phyloP scores from a whole-genome alignment of 139 green algal species.

The Yamagishiella unicocca region DNA sequence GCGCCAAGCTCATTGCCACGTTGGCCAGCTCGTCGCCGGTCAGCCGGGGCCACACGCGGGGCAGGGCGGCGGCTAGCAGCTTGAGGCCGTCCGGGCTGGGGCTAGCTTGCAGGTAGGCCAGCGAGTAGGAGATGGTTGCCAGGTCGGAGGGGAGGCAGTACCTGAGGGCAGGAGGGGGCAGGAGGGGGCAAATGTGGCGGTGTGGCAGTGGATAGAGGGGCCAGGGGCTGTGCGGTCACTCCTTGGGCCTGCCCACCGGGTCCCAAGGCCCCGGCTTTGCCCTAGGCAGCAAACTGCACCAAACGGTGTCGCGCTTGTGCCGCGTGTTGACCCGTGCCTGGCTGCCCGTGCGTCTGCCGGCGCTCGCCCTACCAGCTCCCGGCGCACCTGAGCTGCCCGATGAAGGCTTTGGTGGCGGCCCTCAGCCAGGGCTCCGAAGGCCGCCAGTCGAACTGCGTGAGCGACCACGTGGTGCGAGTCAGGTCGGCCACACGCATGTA shows the following conservation, averaged over 20 bases:
- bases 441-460: conserved; percentile 44
- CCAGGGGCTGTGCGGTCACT: too few relatives aligned
- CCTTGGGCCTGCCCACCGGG: too few relatives aligned
- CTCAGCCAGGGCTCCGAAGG: conserved; percentile 20
- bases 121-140: conserved; percentile 45
- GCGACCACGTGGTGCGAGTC: conserved; percentile 34
- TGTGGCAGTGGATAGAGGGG: too few relatives aligned
- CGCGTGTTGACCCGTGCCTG: too few relatives aligned
- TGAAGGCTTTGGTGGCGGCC: background rate
- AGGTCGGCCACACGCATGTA: conserved; percentile 37
- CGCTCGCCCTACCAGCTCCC: too few relatives aligned
- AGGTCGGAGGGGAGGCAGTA: conserved; percentile 44
- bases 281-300: too few relatives aligned
- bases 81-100: conserved; percentile 18
- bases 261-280: too few relatives aligned
- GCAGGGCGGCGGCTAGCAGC: background rate
- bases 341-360: too few relatives aligned
- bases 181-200: background rate
- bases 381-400: conserved; percentile 16
- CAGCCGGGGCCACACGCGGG: background rate
- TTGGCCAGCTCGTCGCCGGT: conserved; percentile 47
- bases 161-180: background rate
- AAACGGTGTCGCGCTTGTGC: too few relatives aligned
- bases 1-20: conserved; percentile 43
- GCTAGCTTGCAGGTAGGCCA: conserved; percentile 40